phyloP scores from a whole-genome alignment of 176 grass and related monocot genomes.

The Dactylis glomerata region DNA sequence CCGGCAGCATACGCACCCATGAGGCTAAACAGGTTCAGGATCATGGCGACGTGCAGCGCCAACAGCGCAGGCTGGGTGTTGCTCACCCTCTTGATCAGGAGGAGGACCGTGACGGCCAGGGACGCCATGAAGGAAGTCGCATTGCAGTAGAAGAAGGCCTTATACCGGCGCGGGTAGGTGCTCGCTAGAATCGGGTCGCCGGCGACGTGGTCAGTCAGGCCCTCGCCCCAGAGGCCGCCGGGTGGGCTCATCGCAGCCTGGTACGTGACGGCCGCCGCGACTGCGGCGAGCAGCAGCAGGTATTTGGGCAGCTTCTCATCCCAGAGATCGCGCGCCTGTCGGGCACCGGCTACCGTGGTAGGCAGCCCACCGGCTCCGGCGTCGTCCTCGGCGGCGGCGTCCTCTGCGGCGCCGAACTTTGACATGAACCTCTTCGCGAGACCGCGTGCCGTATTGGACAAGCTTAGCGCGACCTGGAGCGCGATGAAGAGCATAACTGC shows the following conservation, averaged over 20 bases:
- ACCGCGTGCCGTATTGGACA: background rate
- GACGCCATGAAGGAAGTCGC: slow-evolving; percentile 55
- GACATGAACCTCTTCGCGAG: background rate
- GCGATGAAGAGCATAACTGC: slow-evolving; percentile 34
- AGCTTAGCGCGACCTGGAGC: slow-evolving; percentile 13
- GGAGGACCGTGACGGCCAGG: slow-evolving; percentile 44
- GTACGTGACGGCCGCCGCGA: slow-evolving; percentile 46
- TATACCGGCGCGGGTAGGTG: slow-evolving; percentile 32
- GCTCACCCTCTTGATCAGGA: slow-evolving; percentile 43
- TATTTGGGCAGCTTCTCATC: slow-evolving; percentile 39
- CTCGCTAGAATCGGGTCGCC: slow-evolving; percentile 40
- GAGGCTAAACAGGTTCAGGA: slow-evolving; percentile 51
- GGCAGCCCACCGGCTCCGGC: background rate
- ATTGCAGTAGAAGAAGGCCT: slow-evolving; percentile 58
- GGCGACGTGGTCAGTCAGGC: background rate
- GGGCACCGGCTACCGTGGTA: background rate
- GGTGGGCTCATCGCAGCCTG: slow-evolving; percentile 47
- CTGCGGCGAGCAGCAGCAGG: slow-evolving; percentile 37
- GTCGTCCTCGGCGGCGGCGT: no score
- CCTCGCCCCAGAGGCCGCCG: slow-evolving; percentile 33
- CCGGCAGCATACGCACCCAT: slow-evolving; percentile 56
- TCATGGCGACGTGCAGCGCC: slow-evolving; percentile 49
- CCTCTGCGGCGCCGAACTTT: background rate
- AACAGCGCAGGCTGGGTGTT: background rate
- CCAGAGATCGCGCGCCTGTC: slow-evolving; percentile 12